These are phyloP conservation scores for Silene uniflora DNA, from an alignment of 148 eudicot species.

Conservation along the genomic window DNA sequence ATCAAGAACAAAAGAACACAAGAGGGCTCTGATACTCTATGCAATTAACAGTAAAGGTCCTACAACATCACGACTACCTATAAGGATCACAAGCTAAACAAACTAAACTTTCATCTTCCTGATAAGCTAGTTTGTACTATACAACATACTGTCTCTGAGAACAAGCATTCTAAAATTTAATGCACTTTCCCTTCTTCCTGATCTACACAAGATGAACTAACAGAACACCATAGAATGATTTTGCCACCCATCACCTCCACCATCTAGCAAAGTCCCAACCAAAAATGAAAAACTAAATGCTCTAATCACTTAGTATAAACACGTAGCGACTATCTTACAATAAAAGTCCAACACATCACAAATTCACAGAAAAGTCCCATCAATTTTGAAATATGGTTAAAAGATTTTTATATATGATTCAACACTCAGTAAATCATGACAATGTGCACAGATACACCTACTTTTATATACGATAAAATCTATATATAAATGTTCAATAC, in stretches of 20 bases:
- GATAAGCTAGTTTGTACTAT: not conserved
- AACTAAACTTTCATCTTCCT: not conserved
- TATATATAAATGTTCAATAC: not conserved
- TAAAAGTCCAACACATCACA: not conserved
- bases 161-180: not conserved
- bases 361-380: not conserved
- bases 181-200: not conserved
- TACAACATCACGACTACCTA: not conserved
- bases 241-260: not conserved
- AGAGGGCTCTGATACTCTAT: not conserved
- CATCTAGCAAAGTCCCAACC: not conserved
- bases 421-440: no score
- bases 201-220: not conserved
- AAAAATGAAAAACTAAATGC: not conserved
- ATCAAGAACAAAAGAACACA: not conserved
- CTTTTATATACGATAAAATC: not conserved
- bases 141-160: not conserved
- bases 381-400: not conserved
- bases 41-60: not conserved
- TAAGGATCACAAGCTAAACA: not conserved
- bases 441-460: not conserved
- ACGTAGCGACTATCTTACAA: not conserved
- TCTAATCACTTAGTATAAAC: not conserved
- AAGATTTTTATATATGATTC: not conserved
- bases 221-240: not conserved